Evolutionary conservation across 2,329 filamentous ascomycete genomes (phyloP).

Genomic region (Camptophora hylomeconis): DNA sequence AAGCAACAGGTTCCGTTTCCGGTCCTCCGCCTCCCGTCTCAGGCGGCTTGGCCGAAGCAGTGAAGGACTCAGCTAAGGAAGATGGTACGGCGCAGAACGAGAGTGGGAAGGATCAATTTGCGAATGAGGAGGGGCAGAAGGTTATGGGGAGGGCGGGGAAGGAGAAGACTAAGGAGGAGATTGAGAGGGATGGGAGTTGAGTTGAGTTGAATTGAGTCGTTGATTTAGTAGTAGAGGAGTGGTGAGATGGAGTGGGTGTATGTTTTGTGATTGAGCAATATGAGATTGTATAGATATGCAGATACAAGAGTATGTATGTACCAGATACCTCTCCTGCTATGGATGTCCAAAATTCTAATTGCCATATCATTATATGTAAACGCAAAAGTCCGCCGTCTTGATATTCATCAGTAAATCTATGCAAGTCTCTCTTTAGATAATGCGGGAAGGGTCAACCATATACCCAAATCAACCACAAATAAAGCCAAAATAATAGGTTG

Average conservation of each 20-base stretch:
- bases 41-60: conserved; percentile 37
- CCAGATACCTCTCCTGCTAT: too few relatives aligned
- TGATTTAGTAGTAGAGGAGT: too few relatives aligned
- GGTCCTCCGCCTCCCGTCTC: conserved; percentile 41
- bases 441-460: conserved; percentile 15
- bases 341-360: too few relatives aligned
- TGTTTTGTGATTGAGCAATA: too few relatives aligned
- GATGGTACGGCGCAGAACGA: conserved; percentile 38
- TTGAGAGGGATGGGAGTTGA: too few relatives aligned
- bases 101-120: conserved; percentile 32
- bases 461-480: conserved; percentile 7
- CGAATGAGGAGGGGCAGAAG: conserved; percentile 23
- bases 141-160: conserved; percentile 38
- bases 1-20: conserved; percentile 41
- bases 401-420: too few relatives aligned
- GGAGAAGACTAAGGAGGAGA: conserved; percentile 57
- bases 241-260: too few relatives aligned
- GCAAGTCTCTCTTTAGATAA: conserved; percentile 11
- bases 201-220: too few relatives aligned
- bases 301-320: too few relatives aligned
- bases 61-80: conserved; percentile 34
- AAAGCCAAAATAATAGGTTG: conserved; percentile 44
- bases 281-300: too few relatives aligned
- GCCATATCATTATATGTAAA: too few relatives aligned
- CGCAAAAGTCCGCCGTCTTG: too few relatives aligned